These are phyloP conservation scores for Fusarium globosum DNA, from an alignment of 2,329 filamentous ascomycete species.

Conservation along the genomic window DNA sequence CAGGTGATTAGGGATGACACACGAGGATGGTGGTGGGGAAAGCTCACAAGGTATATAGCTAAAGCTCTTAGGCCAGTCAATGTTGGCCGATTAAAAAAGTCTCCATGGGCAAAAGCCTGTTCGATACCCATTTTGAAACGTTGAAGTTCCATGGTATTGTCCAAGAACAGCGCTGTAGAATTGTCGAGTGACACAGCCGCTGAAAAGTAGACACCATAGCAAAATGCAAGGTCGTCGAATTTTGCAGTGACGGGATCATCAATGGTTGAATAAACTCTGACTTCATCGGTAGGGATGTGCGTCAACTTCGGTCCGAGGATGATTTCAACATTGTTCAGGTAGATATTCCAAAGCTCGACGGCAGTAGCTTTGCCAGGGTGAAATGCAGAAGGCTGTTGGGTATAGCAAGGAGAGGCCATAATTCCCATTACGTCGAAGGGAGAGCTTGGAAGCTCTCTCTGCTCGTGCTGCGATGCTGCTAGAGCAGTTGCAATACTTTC, in stretches of 20 bases:
- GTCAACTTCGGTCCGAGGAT: neutral
- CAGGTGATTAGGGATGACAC: neutral
- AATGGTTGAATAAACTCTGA: conserved; percentile 1
- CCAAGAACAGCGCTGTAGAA: neutral
- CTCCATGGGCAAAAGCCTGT: neutral
- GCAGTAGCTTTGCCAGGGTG: neutral
- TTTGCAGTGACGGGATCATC: neutral
- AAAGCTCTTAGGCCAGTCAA: conserved; percentile 1
- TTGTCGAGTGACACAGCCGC: neutral
- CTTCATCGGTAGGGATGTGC: neutral
- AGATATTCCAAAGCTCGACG: neutral
- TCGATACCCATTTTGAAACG: neutral
- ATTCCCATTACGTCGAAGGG: neutral
- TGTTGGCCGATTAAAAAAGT: neutral
- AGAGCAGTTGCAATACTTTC: neutral
- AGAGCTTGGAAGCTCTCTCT: rapidly evolving
- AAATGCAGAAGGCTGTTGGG: neutral
- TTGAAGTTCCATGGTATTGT: neutral
- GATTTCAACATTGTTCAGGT: neutral
- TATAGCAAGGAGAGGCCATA: neutral
- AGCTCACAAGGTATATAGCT: conserved; percentile 1
- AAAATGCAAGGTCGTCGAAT: neutral
- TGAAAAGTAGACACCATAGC: conserved; percentile 6
- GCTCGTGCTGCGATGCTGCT: rapidly evolving
- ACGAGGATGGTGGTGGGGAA: rapidly evolving